phyloP scores from a whole-genome alignment of 257 asterid genomes.

The Misopates orontium region DNA sequence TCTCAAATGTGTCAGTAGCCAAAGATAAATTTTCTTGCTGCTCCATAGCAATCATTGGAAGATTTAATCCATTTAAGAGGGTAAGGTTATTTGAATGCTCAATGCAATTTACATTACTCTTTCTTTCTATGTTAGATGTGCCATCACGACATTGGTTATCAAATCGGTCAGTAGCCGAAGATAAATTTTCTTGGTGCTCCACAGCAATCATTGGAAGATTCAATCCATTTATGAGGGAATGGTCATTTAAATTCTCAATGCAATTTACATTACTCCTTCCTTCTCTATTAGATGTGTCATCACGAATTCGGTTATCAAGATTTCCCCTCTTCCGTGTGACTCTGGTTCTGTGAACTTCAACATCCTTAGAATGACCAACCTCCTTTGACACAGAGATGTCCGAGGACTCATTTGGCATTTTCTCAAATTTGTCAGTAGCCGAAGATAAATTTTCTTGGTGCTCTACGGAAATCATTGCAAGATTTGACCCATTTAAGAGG shows the following conservation, averaged over 20 bases:
- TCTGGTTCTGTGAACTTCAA: slow-evolving; percentile 27
- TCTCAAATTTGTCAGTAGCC: slow-evolving; percentile 13
- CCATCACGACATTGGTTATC: slow-evolving; percentile 24
- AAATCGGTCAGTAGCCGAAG: slow-evolving; percentile 1
- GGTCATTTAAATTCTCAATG: slow-evolving; percentile 24
- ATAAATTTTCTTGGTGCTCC: slow-evolving; percentile 20
- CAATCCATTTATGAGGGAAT: slow-evolving; percentile 25
- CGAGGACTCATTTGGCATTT: slow-evolving; percentile 22
- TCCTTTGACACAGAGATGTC: slow-evolving; percentile 27
- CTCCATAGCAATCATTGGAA: slow-evolving; percentile 27
- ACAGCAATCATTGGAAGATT: slow-evolving; percentile 28
- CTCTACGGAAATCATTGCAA: slow-evolving; percentile 27
- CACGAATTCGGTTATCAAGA: slow-evolving; percentile 14
- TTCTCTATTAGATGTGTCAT: slow-evolving; percentile 12
- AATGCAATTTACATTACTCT: slow-evolving; percentile 4
- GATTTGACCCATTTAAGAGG: slow-evolving; percentile 29
- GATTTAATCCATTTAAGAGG: slow-evolving; percentile 28
- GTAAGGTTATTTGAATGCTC: slow-evolving; percentile 25
- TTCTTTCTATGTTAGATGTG: slow-evolving; percentile 16
- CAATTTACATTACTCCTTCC: slow-evolving; percentile 14
- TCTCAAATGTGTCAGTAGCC: slow-evolving; percentile 13
- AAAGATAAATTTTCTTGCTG: slow-evolving; percentile 7
- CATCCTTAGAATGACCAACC: slow-evolving; percentile 29
- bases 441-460: slow-evolving; percentile 5
- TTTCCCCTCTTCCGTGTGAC: slow-evolving; percentile 39